Evolutionary conservation across 192 early-diverging fungal genomes (phyloP), one percentile per base, ranked within the genome.

Genomic region (Dissophora globulifera): DNA sequence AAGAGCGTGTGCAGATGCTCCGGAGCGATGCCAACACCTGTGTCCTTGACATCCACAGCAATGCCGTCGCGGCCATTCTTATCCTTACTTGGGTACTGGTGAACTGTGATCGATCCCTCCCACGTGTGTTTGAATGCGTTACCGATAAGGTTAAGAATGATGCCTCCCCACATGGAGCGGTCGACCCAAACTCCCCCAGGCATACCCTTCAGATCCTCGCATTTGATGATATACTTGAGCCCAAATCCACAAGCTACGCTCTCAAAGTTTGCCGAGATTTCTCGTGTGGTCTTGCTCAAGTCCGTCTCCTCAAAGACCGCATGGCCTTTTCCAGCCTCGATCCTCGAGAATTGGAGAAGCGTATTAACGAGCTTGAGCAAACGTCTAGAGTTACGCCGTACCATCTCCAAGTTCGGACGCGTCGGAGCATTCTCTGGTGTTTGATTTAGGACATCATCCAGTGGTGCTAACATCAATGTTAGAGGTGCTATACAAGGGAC

Each of bases 161-260:
- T 83, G n/a, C 85, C 86, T 50, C 84, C 79, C 75, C 82, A 88
- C 85, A 89, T 88, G 45, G 88, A 86, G 13, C 67, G 65, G 50
- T 90, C 88, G 4, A 90, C 62, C 63, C 67, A 90, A 12, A 75
- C 42, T 2, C 65, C 68, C 2, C 62, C 57, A 1, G 71, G 50
- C 7, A 75, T 20, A 23, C 23, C 33, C 4, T 55, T 43, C n/a
- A 75, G 30, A 58, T 41, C 32, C 42, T 75, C 71, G 47, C 68
- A 76, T 11, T 84, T 81, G 31, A 84, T 72, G 17, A 57, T 56
- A 47, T 64, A 86, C 6, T 82, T 25, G 17, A 89, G 50, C 20
- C 79, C 62, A 12, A 81, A 74, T 40, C 80, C 80, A 59, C 70
- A 78, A 27, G 84, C 81, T 16, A 82, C 82, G 27, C 75, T 84